Evolutionary conservation across 345 rosid species (phyloP).

Genomic region (Acer yangbiense): DNA sequence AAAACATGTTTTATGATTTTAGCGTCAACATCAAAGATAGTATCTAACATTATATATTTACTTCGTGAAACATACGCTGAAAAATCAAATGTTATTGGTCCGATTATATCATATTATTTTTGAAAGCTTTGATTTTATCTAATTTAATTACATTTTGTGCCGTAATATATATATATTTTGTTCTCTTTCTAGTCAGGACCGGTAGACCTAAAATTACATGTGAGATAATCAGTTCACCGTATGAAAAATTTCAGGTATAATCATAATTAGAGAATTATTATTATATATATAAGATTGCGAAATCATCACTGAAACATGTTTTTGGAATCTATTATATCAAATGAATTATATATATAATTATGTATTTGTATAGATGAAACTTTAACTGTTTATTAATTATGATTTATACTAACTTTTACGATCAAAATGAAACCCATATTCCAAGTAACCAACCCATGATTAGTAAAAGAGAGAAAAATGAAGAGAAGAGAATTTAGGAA

Average conservation of each 20-base stretch:
- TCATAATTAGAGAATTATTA: too few species aligned
- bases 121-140: background rate
- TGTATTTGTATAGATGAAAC: background rate
- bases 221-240: too few species aligned
- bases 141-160: background rate
- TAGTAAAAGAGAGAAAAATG: background rate
- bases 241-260: too few species aligned
- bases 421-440: background rate
- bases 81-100: too few species aligned
- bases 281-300: too few species aligned
- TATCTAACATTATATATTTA: background rate
- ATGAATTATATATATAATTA: background rate
- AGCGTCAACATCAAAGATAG: background rate
- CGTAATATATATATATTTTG: background rate
- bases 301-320: too few species aligned
- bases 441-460: background rate
- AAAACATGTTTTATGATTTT: conserved; percentile 16
- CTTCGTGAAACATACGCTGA: background rate
- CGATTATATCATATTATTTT: background rate
- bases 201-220: too few species aligned
- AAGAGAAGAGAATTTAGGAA: background rate
- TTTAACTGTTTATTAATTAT: background rate
- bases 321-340: background rate
- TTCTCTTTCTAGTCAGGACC: too few species aligned
- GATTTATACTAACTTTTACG: background rate